Percentiles rank a stretch among this genome's conserved stretches.
phyloP scores from a whole-genome alignment of 331 rosid species.

The Malus hybrid region DNA sequence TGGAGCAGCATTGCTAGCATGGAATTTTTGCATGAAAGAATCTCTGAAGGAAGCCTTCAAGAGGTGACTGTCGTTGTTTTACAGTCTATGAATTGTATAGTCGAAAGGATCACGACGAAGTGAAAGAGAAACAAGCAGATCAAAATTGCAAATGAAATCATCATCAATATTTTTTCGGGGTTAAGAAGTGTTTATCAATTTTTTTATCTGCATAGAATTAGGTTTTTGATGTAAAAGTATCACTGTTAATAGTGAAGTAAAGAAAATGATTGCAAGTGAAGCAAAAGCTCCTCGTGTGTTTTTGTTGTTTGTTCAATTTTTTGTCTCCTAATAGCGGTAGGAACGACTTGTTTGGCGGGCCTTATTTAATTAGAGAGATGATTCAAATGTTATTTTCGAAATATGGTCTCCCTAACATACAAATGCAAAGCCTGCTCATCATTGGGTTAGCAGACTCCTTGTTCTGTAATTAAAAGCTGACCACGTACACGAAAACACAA shows the following conservation, averaged over 20 bases:
- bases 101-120: not conserved
- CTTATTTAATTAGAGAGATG: too few relatives aligned
- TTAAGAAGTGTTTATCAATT: not conserved
- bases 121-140: conserved; percentile 1
- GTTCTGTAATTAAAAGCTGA: too few relatives aligned
- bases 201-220: not conserved
- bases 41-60: conserved; percentile 30
- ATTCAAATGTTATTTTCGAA: too few relatives aligned
- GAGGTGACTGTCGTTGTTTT: conserved; percentile 24
- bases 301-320: not conserved
- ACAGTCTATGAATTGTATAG: conserved; percentile 21
- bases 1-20: conserved; percentile 92
- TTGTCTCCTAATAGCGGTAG: not conserved
- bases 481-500: too few relatives aligned
- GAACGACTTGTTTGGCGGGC: too few relatives aligned
- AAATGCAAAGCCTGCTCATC: too few relatives aligned
- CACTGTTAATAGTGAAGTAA: not conserved
- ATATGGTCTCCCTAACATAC: too few relatives aligned
- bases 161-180: not conserved
- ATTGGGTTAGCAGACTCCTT: too few relatives aligned
- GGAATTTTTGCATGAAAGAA: conserved; percentile 77
- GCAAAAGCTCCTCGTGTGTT: not conserved
- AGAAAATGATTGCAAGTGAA: not conserved
- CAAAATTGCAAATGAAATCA: not conserved
- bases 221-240: conserved; percentile 3